Conservation (phyloP, 805 yeast genomes). For the Metschnikowia cubensis region DNA sequence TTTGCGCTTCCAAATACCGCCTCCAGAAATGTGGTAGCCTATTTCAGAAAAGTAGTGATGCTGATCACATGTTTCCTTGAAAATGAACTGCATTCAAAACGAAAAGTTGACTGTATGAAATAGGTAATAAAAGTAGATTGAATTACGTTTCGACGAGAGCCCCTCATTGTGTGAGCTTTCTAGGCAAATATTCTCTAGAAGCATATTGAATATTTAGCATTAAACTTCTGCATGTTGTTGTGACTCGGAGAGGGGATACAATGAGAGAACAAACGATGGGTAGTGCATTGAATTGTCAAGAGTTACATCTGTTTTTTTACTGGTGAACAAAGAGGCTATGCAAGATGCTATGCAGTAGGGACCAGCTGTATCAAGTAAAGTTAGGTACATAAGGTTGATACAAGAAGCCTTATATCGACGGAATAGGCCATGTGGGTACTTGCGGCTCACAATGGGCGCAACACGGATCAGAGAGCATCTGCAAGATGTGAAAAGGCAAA, state of each 20-base stretch:
- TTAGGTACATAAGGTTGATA: not conserved
- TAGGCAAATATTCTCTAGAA: not conserved
- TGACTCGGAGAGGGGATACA: not conserved
- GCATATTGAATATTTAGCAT: not conserved
- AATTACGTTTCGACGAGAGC: not conserved
- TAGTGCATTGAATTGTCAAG: not conserved
- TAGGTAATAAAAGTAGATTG: not conserved
- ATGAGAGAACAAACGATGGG: not conserved
- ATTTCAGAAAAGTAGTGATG: not conserved
- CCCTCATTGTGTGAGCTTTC: not conserved
- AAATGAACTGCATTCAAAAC: not conserved
- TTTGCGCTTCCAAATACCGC: not conserved
- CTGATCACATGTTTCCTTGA: not conserved
- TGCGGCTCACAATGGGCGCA: not conserved
- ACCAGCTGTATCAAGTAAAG: not conserved
- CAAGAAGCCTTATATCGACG: not conserved
- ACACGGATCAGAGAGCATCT: not conserved
- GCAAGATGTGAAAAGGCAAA: not conserved
- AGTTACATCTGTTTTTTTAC: not conserved
- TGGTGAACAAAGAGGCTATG: not conserved
- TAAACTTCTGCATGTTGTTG: not conserved
- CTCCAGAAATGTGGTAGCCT: not conserved
- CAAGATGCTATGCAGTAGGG: not conserved
- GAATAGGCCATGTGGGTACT: not conserved
- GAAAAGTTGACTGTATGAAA: not conserved